Evolutionary conservation across 202 grass and related monocot genomes (phyloP).

Genomic region (Carex arenaria): DNA sequence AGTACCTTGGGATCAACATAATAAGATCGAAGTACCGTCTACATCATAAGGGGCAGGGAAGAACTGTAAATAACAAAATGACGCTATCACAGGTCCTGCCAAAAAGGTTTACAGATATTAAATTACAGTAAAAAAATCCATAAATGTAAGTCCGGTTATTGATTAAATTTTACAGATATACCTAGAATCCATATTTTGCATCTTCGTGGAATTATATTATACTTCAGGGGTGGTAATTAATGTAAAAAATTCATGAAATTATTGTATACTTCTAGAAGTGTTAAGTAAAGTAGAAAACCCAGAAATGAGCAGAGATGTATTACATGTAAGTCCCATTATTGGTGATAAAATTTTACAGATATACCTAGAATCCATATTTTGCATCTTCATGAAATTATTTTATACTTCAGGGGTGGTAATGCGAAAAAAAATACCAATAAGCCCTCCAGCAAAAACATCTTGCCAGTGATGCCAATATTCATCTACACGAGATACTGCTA

Average conservation of each 20-base stretch:
- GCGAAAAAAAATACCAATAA: constrained; percentile 39
- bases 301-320: too few relatives aligned
- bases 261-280: too few relatives aligned
- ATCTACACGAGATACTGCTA: constrained; percentile 77
- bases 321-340: too few relatives aligned
- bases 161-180: neutral
- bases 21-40: constrained; percentile 40
- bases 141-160: neutral
- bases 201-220: neutral
- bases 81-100: constrained; percentile 54
- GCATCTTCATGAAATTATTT: neutral
- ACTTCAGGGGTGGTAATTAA: neutral
- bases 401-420: neutral
- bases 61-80: constrained; percentile 92
- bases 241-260: neutral
- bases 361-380: too few relatives aligned
- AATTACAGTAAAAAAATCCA: neutral
- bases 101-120: constrained; percentile 7
- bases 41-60: constrained; percentile 71
- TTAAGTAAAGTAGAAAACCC: too few relatives aligned
- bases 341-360: too few relatives aligned
- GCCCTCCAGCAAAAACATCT: constrained; percentile 75
- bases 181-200: neutral
- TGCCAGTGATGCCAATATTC: constrained; percentile 99
- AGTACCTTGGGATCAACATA: too few relatives aligned